phyloP scores from a whole-genome alignment of 1,284 basidiomycete genomes.

The Neotropicomus parvogracilis region DNA sequence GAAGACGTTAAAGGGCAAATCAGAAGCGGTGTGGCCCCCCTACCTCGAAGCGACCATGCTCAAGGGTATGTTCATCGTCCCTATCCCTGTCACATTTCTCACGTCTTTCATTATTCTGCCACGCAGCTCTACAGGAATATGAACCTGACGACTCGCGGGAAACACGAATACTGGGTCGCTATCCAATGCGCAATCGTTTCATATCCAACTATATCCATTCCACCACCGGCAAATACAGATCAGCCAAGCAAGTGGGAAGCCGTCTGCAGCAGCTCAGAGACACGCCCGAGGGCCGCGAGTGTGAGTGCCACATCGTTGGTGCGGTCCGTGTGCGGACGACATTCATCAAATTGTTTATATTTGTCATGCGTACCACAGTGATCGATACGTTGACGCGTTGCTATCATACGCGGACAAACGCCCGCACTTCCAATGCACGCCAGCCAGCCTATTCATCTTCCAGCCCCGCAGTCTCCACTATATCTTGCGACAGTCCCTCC shows the following conservation, averaged over 20 bases:
- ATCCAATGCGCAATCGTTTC: conserved; percentile 70
- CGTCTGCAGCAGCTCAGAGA: conserved; percentile 69
- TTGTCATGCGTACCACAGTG: conserved; percentile 28
- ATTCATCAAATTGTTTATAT: conserved; percentile 33
- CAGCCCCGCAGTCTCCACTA: conserved; percentile 25
- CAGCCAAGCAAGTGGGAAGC: conserved; percentile 70
- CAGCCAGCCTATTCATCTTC: conserved; percentile 22
- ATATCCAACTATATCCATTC: conserved; percentile 66
- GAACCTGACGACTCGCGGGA: conserved; percentile 65
- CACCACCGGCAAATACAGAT: conserved; percentile 59
- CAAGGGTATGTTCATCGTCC: conserved; percentile 48
- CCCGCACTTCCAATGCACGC: conserved; percentile 22
- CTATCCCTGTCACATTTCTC: conserved; percentile 15
- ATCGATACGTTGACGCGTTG: conserved; percentile 35
- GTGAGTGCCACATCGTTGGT: conserved; percentile 40
- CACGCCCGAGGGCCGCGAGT: conserved; percentile 59
- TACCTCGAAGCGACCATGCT: conserved; percentile 71
- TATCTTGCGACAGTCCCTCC: conserved; percentile 40
- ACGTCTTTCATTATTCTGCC: conserved; percentile 20
- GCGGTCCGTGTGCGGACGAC: conserved; percentile 27
- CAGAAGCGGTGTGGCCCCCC: conserved; percentile 72
- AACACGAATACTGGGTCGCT: conserved; percentile 64
- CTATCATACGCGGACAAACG: conserved; percentile 28
- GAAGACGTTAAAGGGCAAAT: conserved; percentile 63
- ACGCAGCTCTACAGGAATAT: conserved; percentile 52